These are phyloP conservation scores for Tolypocladium tropicale DNA, from an alignment of 2,329 filamentous ascomycete genomes.

Conservation along the genomic window DNA sequence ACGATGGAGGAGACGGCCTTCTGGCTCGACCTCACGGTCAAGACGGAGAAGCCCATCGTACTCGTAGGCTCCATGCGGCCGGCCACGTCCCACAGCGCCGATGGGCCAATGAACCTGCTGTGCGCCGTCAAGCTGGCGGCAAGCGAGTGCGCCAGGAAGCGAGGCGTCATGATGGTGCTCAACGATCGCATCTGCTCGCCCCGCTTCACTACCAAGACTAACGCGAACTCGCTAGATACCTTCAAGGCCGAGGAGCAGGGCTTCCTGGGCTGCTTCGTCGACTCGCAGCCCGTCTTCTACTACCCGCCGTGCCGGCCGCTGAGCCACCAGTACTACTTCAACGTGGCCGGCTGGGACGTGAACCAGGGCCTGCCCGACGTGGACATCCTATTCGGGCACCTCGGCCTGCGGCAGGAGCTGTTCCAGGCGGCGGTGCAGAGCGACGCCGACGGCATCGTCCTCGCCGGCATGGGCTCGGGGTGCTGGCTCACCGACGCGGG, in stretches of 20 bases:
- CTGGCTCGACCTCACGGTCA: conserved; percentile 48
- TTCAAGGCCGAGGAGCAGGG: conserved; percentile 49
- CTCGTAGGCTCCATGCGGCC: conserved; percentile 54
- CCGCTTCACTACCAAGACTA: conserved; percentile 50
- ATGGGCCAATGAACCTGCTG: conserved; percentile 52
- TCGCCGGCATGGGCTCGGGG: conserved; percentile 45
- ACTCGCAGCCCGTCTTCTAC: conserved; percentile 50
- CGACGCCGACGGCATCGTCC: conserved; percentile 44
- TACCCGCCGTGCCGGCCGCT: conserved; percentile 39
- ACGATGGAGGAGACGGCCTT: conserved; percentile 55
- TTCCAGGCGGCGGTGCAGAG: conserved; percentile 35
- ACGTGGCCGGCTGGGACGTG: conserved; percentile 16
- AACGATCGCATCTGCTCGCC: conserved; percentile 50
- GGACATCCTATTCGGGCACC: conserved; percentile 45
- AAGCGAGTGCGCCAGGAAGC: conserved; percentile 29
- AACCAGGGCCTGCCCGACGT: conserved; percentile 37
- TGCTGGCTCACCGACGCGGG: conserved; percentile 30
- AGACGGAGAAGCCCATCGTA: conserved; percentile 48
- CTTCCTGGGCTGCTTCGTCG: conserved; percentile 46
- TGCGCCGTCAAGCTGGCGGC: conserved; percentile 48
- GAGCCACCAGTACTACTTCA: conserved; percentile 30
- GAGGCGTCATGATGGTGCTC: conserved; percentile 49
- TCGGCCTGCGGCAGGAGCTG: conserved; percentile 38
- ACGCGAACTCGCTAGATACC: conserved; percentile 52
- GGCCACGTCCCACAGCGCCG: conserved; percentile 50